phyloP scores from a whole-genome alignment of 345 rosid genomes.

The Hevea brasiliensis region DNA sequence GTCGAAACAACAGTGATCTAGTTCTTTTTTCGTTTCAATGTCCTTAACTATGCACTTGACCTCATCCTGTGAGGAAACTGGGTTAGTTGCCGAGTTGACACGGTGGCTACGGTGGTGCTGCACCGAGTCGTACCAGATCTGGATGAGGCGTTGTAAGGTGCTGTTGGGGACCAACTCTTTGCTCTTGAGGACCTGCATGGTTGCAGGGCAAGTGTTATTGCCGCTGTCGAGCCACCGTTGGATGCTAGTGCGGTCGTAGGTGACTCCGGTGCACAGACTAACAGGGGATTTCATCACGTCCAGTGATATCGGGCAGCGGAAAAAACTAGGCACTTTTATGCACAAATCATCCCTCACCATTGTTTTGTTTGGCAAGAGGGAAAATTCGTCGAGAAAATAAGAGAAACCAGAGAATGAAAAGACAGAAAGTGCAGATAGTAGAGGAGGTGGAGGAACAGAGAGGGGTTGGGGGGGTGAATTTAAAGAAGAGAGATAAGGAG shows the following conservation, averaged over 20 bases:
- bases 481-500: conserved; percentile 46
- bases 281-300: conserved; percentile 96
- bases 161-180: conserved; percentile 81
- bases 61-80: conserved; percentile 37
- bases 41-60: conserved; percentile 29
- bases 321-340: conserved; percentile 74
- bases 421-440: not conserved
- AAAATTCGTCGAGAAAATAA: conserved; percentile 6
- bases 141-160: conserved; percentile 76
- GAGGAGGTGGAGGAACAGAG: conserved; percentile 1
- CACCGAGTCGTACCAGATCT: conserved; percentile 69
- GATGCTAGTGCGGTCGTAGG: conserved; percentile 87
- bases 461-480: conserved; percentile 33
- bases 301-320: conserved; percentile 89
- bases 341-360: conserved; percentile 66
- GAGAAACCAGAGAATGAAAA: conserved; percentile 12
- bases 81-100: conserved; percentile 20
- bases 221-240: conserved; percentile 89
- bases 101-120: conserved; percentile 16
- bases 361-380: conserved; percentile 25
- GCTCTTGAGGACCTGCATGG: conserved; percentile 82
- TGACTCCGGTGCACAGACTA: conserved; percentile 90
- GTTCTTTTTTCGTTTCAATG: conserved; percentile 17
- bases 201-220: conserved; percentile 88
- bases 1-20: conserved; percentile 11